phyloP scores from a whole-genome alignment of 805 yeast species.

The Clavispora vitiphila region DNA sequence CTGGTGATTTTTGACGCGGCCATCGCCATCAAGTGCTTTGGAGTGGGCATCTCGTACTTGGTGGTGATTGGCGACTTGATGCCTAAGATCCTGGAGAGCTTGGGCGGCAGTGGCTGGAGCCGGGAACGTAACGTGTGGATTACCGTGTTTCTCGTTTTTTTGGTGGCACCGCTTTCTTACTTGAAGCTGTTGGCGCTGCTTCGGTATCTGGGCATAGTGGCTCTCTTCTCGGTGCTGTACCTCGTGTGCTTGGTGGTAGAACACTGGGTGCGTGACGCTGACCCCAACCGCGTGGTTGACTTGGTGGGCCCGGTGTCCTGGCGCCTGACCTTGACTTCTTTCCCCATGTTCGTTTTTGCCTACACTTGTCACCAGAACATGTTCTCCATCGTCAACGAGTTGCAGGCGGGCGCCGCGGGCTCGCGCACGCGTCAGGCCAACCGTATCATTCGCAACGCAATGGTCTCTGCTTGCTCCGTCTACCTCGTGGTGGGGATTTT shows the following conservation, averaged over 20 bases:
- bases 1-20: constrained; percentile 70
- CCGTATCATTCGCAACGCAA: constrained; percentile 49
- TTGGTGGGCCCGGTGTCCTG: constrained; percentile 37
- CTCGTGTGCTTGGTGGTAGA: constrained; percentile 50
- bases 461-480: constrained; percentile 49
- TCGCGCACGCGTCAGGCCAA: constrained; percentile 43
- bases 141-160: constrained; percentile 40
- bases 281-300: constrained; percentile 15
- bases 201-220: constrained; percentile 67
- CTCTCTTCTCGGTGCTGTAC: constrained; percentile 62
- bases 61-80: constrained; percentile 74
- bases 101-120: constrained; percentile 25
- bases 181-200: constrained; percentile 62
- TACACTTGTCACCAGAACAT: constrained; percentile 80
- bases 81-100: constrained; percentile 49
- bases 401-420: constrained; percentile 37
- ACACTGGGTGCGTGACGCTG: constrained; percentile 32
- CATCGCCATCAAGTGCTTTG: constrained; percentile 73
- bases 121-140: constrained; percentile 49
- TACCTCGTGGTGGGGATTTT: constrained; percentile 60
- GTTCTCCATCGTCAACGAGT: constrained; percentile 70
- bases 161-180: constrained; percentile 61
- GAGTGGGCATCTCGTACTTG: constrained; percentile 66
- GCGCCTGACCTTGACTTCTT: constrained; percentile 48
- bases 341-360: constrained; percentile 74